A percentile compares a stretch with the other conserved stretches of the same genome.
Evolutionary conservation across 2,329 filamentous ascomycete genomes (phyloP).

Genomic region (Leptographium radiaticola): DNA sequence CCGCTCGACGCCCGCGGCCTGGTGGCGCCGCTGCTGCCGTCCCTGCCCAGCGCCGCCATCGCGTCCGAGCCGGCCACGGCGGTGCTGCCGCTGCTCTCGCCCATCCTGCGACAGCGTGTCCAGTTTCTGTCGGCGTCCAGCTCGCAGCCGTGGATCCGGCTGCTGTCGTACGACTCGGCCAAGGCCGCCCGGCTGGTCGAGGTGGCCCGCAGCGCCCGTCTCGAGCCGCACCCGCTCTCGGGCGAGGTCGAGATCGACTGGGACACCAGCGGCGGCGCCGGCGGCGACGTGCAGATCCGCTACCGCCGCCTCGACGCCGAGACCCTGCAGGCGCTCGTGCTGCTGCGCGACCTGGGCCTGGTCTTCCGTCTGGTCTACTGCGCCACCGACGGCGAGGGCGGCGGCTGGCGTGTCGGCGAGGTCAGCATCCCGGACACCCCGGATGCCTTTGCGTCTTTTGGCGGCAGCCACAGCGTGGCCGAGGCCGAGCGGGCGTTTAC

Average conservation of each 20-base stretch:
- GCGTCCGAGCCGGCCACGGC: slow-evolving; percentile 43
- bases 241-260: slow-evolving; percentile 67
- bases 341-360: slow-evolving; percentile 44
- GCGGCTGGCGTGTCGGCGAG: slow-evolving; percentile 62
- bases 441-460: slow-evolving; percentile 40
- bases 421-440: slow-evolving; percentile 46
- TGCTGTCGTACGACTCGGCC: slow-evolving; percentile 55
- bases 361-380: slow-evolving; percentile 59
- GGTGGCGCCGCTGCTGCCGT: slow-evolving; percentile 43
- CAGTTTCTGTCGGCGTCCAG: slow-evolving; percentile 48
- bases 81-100: slow-evolving; percentile 47
- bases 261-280: slow-evolving; percentile 23
- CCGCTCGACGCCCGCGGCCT: slow-evolving; percentile 34
- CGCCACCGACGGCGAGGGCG: slow-evolving; percentile 46
- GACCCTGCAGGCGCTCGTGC: slow-evolving; percentile 56
- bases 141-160: slow-evolving; percentile 57
- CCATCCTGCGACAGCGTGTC: slow-evolving; percentile 52
- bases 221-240: slow-evolving; percentile 71
- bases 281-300: slow-evolving; percentile 42
- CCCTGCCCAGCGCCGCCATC: slow-evolving; percentile 44
- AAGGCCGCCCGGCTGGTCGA: slow-evolving; percentile 45
- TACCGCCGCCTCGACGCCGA: slow-evolving; percentile 63
- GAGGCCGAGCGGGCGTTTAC: slow-evolving; percentile 49
- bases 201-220: slow-evolving; percentile 45
- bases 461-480: slow-evolving; percentile 34